Percentiles rank a stretch among this genome's conserved stretches.
These are phyloP conservation scores for Ochromonas danica DNA, from an alignment of 108 stramenopile genomes.

Conservation along the genomic window DNA sequence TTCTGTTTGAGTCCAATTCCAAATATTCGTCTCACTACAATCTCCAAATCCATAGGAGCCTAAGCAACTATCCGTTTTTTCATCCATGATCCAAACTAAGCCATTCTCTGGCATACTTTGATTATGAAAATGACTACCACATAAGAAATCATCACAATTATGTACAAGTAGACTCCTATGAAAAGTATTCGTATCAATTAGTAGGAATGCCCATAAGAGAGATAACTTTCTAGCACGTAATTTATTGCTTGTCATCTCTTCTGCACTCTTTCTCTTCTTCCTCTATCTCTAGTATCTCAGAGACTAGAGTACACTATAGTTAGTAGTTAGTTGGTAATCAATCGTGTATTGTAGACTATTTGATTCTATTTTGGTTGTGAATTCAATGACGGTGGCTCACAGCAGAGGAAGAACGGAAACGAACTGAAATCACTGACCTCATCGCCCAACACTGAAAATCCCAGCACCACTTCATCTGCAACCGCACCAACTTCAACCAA, in stretches of 20 bases:
- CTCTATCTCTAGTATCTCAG: too few relatives aligned
- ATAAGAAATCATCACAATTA: not conserved
- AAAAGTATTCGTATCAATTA: not conserved
- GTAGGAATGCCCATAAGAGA: not conserved
- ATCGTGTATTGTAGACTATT: too few relatives aligned
- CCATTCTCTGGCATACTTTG: not conserved
- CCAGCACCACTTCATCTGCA: too few relatives aligned
- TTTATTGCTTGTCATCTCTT: not conserved
- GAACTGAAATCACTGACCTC: too few relatives aligned
- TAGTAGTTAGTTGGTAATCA: too few relatives aligned
- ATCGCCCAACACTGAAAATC: too few relatives aligned
- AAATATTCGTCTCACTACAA: not conserved
- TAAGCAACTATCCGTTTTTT: not conserved
- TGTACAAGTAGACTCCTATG: not conserved
- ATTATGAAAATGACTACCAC: not conserved
- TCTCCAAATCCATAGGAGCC: slow-evolving; percentile 3
- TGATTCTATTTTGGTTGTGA: too few relatives aligned
- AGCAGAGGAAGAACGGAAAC: too few relatives aligned
- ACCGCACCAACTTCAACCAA: too few relatives aligned
- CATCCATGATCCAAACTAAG: not conserved
- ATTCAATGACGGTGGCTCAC: too few relatives aligned
- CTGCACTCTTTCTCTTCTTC: too few relatives aligned
- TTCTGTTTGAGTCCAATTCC: not conserved
- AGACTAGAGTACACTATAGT: too few relatives aligned
- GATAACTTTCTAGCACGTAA: not conserved